These are phyloP conservation scores for Prinsepia uniflora DNA, from an alignment of 306 rosid species.

Conservation along the genomic window DNA sequence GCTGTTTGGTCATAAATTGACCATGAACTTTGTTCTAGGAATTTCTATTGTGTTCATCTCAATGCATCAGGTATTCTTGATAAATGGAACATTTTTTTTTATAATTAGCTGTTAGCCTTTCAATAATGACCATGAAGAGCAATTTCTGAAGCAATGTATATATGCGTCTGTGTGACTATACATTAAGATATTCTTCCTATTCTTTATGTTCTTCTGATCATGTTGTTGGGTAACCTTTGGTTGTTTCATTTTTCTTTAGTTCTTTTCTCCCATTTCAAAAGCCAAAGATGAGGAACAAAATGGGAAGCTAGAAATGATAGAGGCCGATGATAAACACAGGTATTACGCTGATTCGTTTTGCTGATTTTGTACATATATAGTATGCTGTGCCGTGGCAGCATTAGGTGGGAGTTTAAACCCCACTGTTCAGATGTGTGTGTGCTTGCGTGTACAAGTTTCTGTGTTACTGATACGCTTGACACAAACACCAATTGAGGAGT, in stretches of 20 bases:
- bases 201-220: constrained; percentile 10
- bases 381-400: background rate
- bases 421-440: background rate
- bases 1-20: constrained; percentile 86
- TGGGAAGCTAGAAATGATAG: constrained; percentile 64
- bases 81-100: background rate
- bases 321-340: constrained; percentile 68
- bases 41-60: constrained; percentile 98
- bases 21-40: constrained; percentile 87
- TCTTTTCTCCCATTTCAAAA: constrained; percentile 85
- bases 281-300: constrained; percentile 70
- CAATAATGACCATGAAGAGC: background rate
- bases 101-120: background rate
- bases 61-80: constrained; percentile 85
- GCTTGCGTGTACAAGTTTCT: background rate
- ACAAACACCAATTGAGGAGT: background rate
- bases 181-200: background rate
- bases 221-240: constrained; percentile 2
- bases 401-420: background rate
- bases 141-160: background rate
- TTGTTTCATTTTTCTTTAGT: constrained; percentile 43
- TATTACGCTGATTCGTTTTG: constrained; percentile 29
- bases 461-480: constrained; percentile 5
- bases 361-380: constrained; percentile 3
- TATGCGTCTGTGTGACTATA: too few species aligned